phyloP scores from a whole-genome alignment of 2,329 filamentous ascomycete species.

The Fusarium coffeatum region DNA sequence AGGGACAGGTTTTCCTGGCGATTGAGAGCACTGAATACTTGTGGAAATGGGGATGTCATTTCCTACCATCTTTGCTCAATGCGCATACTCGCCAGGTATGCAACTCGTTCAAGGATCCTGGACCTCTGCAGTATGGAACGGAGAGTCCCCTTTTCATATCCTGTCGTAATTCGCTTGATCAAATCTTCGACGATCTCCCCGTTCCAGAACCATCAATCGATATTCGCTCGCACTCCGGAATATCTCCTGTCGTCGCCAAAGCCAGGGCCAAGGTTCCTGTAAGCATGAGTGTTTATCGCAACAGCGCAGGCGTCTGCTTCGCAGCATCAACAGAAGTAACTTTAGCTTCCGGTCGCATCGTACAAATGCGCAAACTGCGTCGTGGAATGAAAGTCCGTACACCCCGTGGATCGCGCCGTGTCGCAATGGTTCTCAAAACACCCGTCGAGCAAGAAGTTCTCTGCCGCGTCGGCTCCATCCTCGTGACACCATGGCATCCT shows the following conservation, averaged over 20 bases:
- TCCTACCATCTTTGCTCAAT: conserved; percentile 66
- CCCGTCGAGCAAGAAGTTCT: conserved; percentile 55
- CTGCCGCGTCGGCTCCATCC: conserved; percentile 59
- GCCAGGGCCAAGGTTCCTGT: conserved; percentile 29
- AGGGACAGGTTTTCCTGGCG: conserved; percentile 64
- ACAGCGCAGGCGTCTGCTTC: conserved; percentile 61
- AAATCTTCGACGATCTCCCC: conserved; percentile 60
- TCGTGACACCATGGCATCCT: conserved; percentile 72
- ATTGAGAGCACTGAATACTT: conserved; percentile 55
- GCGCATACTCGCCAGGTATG: conserved; percentile 68
- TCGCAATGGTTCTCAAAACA: conserved; percentile 65
- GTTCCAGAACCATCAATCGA: conserved; percentile 56
- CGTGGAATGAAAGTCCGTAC: conserved; percentile 63
- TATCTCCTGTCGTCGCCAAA: background rate
- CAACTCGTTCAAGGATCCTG: conserved; percentile 72
- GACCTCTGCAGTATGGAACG: conserved; percentile 65
- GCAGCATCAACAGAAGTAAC: conserved; percentile 60
- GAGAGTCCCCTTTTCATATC: conserved; percentile 63
- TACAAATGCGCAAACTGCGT: conserved; percentile 58
- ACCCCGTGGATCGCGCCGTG: conserved; percentile 60
- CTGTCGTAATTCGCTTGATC: conserved; percentile 63
- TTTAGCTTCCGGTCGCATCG: conserved; percentile 55
- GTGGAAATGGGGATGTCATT: conserved; percentile 67
- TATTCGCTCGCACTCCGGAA: background rate
- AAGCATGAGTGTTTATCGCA: conserved; percentile 60